Base-by-base conservation (phyloP, 192 early-diverging fungal genomes). In the Endogone sp. region DNA sequence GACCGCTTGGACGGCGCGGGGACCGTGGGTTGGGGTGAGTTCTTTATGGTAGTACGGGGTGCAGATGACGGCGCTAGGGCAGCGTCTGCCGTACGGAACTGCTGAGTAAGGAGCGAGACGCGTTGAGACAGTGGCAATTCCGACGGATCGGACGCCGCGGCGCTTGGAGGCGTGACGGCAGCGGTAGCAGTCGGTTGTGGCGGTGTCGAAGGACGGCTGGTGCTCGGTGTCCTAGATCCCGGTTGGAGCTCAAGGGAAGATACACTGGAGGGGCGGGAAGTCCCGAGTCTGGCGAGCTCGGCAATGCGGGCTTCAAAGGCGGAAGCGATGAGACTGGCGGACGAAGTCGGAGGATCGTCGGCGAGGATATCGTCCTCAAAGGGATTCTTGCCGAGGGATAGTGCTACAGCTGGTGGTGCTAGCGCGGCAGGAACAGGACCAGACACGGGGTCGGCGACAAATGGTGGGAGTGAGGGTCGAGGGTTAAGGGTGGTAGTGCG, bases 41-140 rank as follows among this genome's bases (percentile, higher is more conserved):
- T n/a, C n/a, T n/a, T n/a, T n/a, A 13, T 37, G 75, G 76, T 60
- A 67, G 76, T 13, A 64, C 75, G 37, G 75, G 76, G 29, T 73
- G 71, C 21, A 69, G 67, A 22, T 68, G 71, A 26, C 57, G 61
- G 31, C 68, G 67, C 31, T 23, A 56, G 71, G 71, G 71, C 26
- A 69, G 71, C 31, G 56, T 69, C 28, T 77, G 75, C n/a, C n/a
- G 13, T 44, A 44, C 13, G 4, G 37, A 44, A 49, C 37, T 49
- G 37, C 37, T 49, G 37, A 6, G 37, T 0, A 16, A 49, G 16
- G 37, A 49, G 37, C 37, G 37, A 49, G 6, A 49, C 37, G 37
- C 37, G 37, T 16, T 49, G 6, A 6, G 37, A 49, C 37, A 16
- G 37, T 16, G 37, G 37, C 37, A 16, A 16, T 1, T 49, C 37